Evolutionary conservation across 495 filamentous ascomycete species (phyloP).

Genomic region (Hyaloscypha hepaticicola): DNA sequence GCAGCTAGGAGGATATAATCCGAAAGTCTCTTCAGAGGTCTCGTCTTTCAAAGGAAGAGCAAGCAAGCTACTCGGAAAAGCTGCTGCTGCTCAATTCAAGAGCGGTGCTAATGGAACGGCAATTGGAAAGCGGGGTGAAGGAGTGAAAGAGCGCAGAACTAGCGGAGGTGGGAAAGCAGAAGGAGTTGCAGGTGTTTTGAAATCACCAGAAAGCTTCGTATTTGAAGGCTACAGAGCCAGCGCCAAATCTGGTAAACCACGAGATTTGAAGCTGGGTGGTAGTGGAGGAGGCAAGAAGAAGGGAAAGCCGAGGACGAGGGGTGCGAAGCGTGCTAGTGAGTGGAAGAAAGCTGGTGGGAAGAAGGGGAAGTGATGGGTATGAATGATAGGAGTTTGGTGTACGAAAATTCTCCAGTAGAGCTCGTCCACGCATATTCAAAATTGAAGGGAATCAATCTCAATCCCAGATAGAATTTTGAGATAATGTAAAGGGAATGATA

Average conservation of each 20-base stretch:
- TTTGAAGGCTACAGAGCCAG: conserved; percentile 90
- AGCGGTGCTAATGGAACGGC: conserved; percentile 26
- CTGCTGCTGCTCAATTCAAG: conserved; percentile 64
- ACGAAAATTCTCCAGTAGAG: not conserved
- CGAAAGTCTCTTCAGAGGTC: conserved; percentile 63
- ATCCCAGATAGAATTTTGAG: not conserved
- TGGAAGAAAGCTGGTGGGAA: conserved; percentile 62
- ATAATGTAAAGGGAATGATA: not conserved
- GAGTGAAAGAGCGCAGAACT: conserved; percentile 1
- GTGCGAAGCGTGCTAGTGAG: conserved; percentile 59
- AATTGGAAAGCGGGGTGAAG: conserved; percentile 24
- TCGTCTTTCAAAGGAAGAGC: conserved; percentile 78
- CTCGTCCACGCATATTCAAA: not conserved
- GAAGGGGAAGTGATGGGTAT: conserved; percentile 30
- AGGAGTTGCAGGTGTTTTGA: conserved; percentile 39
- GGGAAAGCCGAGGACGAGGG: conserved; percentile 51
- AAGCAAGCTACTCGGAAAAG: conserved; percentile 75
- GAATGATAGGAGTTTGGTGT: not conserved
- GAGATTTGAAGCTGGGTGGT: conserved; percentile 59
- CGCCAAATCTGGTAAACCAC: conserved; percentile 57
- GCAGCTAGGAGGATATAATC: conserved; percentile 47
- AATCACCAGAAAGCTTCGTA: conserved; percentile 65
- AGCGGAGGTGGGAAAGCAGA: not conserved
- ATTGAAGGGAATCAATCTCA: not conserved
- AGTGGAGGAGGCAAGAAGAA: conserved; percentile 37